Evolutionary conservation across 2,329 filamentous ascomycete genomes (phyloP).

Genomic region (Polychaeton citri): DNA sequence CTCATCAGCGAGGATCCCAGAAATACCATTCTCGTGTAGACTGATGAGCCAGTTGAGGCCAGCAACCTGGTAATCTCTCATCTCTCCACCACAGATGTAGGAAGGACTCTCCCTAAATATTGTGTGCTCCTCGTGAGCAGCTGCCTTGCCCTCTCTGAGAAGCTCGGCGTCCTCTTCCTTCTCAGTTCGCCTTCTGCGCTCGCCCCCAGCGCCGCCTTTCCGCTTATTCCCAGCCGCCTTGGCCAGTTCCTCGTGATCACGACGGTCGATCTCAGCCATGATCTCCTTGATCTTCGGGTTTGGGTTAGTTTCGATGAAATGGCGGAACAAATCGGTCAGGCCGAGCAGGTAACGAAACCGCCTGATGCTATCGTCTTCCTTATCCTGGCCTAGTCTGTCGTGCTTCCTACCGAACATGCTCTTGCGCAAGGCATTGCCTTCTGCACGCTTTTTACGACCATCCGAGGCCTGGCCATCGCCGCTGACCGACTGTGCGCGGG

Average conservation of each 20-base stretch:
- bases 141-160: conserved; percentile 73
- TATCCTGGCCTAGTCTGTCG: conserved; percentile 78
- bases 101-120: conserved; percentile 87
- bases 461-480: conserved; percentile 57
- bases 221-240: conserved; percentile 62
- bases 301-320: conserved; percentile 96
- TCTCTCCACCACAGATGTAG: conserved; percentile 71
- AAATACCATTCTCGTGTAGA: conserved; percentile 96
- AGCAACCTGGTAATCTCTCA: conserved; percentile 94
- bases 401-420: conserved; percentile 94
- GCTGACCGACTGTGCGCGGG: conserved; percentile 68
- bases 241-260: conserved; percentile 55
- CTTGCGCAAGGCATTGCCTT: conserved; percentile 78
- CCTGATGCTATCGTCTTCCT: conserved; percentile 92
- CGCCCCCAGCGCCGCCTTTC: conserved; percentile 70
- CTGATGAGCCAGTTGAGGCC: conserved; percentile 97
- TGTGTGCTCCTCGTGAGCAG: conserved; percentile 63
- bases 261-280: conserved; percentile 85
- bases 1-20: conserved; percentile 91
- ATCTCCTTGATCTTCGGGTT: conserved; percentile 90
- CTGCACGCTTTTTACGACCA: conserved; percentile 72
- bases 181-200: conserved; percentile 76
- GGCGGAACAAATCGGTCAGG: conserved; percentile 89
- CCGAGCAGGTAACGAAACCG: conserved; percentile 91
- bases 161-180: conserved; percentile 94